These are phyloP conservation scores for Cladophialophora psammophila DNA, from an alignment of 2,329 filamentous ascomycete species.

Conservation along the genomic window DNA sequence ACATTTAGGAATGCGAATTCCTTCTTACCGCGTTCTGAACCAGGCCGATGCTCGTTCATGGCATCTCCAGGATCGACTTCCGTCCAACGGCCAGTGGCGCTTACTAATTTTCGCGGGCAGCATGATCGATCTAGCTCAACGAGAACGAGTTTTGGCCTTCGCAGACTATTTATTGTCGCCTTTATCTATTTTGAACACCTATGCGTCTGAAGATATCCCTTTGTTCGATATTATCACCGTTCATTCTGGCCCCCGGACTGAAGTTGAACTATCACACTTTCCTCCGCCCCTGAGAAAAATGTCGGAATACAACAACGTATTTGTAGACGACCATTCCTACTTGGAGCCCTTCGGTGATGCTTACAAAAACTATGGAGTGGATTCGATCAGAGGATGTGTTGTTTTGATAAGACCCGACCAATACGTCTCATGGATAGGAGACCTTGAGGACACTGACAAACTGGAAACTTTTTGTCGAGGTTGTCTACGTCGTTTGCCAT, in stretches of 20 bases:
- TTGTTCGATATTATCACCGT: slow-evolving; percentile 66
- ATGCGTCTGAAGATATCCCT: not conserved
- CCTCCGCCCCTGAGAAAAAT: slow-evolving; percentile 59
- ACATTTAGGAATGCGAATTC: slow-evolving; percentile 43
- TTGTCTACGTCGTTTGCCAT: too few species aligned
- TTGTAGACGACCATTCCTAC: slow-evolving; percentile 62
- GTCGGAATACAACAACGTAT: slow-evolving; percentile 61
- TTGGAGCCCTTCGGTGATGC: slow-evolving; percentile 59
- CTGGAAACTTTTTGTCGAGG: slow-evolving; percentile 18
- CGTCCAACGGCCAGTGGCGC: slow-evolving; percentile 49
- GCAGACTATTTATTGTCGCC: slow-evolving; percentile 52
- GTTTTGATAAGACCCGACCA: slow-evolving; percentile 72
- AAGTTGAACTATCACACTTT: slow-evolving; percentile 61
- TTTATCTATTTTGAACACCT: slow-evolving; percentile 55
- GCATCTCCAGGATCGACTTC: slow-evolving; percentile 48
- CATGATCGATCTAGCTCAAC: slow-evolving; percentile 55
- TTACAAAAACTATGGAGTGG: slow-evolving; percentile 65
- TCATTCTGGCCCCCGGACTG: slow-evolving; percentile 61
- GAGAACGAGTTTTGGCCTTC: slow-evolving; percentile 55
- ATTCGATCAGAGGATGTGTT: slow-evolving; percentile 62
- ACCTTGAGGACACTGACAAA: slow-evolving; percentile 30
- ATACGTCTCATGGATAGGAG: slow-evolving; percentile 58
- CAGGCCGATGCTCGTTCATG: slow-evolving; percentile 49
- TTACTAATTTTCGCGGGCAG: slow-evolving; percentile 66
- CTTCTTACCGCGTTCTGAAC: slow-evolving; percentile 46